Evolutionary conservation across 148 eudicot genomes (phyloP).

Genomic region (Spergularia bocconei): DNA sequence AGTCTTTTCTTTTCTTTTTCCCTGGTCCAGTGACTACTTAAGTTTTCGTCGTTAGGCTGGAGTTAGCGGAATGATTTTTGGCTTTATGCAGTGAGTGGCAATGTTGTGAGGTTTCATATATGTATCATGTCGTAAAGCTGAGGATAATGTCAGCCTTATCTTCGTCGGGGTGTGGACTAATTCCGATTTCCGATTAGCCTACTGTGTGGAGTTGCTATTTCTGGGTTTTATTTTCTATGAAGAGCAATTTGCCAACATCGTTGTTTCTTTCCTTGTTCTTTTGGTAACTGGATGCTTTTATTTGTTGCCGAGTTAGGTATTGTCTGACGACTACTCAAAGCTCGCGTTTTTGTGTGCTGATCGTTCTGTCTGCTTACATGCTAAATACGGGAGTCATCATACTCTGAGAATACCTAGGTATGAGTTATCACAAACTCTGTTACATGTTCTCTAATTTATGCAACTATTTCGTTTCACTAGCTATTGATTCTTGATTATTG

Average conservation of each 20-base stretch:
- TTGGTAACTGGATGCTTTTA: not conserved
- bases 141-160: not conserved
- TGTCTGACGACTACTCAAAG: slow-evolving; percentile 83
- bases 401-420: slow-evolving; percentile 84
- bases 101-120: too few relatives aligned
- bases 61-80: too few relatives aligned
- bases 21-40: too few relatives aligned
- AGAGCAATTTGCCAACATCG: not conserved
- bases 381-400: slow-evolving; percentile 86
- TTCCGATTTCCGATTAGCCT: not conserved
- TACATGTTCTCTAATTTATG: too few relatives aligned
- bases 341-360: slow-evolving; percentile 88
- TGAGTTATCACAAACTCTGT: not conserved
- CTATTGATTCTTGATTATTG: not conserved
- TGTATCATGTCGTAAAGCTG: too few relatives aligned
- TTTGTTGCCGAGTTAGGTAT: slow-evolving; percentile 42
- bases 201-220: not conserved
- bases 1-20: too few relatives aligned
- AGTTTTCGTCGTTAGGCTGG: too few relatives aligned
- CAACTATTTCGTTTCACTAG: too few relatives aligned
- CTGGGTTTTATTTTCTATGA: too few relatives aligned
- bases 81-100: too few relatives aligned
- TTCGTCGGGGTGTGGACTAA: not conserved
- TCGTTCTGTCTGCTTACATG: slow-evolving; percentile 77
- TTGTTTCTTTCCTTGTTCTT: not conserved